Conservation (phyloP, 371 early-diverging fungal genomes). For the Mucor velutinosus region DNA sequence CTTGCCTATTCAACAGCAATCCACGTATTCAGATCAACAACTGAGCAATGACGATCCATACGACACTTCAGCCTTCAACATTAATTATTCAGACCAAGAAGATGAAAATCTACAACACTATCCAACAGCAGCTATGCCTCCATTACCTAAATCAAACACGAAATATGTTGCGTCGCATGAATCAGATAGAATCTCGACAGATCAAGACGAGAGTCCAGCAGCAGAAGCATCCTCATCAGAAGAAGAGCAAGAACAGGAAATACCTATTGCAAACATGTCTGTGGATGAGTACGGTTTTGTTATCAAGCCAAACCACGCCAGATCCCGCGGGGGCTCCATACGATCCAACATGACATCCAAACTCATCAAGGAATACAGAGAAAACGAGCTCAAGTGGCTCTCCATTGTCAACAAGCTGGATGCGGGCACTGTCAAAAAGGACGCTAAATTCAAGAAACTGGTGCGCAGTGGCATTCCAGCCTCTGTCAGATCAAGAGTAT, state of each 20-base stretch:
- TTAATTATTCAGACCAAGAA: constrained; percentile 50
- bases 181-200: background rate
- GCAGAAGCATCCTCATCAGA: background rate
- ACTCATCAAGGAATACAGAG: constrained; percentile 52
- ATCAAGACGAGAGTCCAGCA: background rate
- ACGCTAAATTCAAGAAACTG: constrained; percentile 66
- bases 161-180: background rate
- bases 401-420: constrained; percentile 44
- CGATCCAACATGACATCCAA: constrained; percentile 30
- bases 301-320: constrained; percentile 19
- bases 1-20: constrained; percentile 12
- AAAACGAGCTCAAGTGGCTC: constrained; percentile 58
- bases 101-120: background rate
- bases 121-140: background rate
- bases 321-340: constrained; percentile 1
- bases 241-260: background rate
- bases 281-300: constrained; percentile 65
- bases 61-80: constrained; percentile 44
- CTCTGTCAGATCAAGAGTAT: constrained; percentile 72
- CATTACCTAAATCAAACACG: background rate
- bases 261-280: constrained; percentile 1
- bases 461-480: constrained; percentile 76
- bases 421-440: constrained; percentile 49
- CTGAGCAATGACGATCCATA: constrained; percentile 8
- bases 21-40: background rate